phyloP scores from a whole-genome alignment of 2,329 filamentous ascomycete species.

The Diaporthe sp. region DNA sequence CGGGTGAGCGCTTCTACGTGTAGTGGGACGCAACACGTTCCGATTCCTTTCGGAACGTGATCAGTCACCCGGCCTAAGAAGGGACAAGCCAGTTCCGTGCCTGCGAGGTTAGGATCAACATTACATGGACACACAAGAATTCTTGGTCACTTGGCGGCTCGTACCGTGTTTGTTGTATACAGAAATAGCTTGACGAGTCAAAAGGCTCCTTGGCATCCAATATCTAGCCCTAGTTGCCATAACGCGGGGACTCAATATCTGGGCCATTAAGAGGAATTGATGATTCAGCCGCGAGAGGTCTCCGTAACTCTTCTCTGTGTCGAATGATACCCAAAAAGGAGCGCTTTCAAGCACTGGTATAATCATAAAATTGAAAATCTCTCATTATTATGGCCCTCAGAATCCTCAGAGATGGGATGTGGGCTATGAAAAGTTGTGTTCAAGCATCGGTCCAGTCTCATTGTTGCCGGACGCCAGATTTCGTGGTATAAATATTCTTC shows the following conservation, averaged over 20 bases:
- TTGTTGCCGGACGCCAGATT: background rate
- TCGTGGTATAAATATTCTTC: background rate
- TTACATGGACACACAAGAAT: background rate
- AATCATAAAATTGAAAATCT: background rate
- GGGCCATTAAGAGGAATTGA: background rate
- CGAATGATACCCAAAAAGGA: background rate
- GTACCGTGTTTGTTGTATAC: background rate
- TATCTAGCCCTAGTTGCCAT: background rate
- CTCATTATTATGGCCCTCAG: background rate
- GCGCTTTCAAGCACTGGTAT: background rate
- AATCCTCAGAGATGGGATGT: fast-evolving
- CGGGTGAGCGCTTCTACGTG: background rate
- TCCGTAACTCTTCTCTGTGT: background rate
- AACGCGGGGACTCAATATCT: too few species aligned
- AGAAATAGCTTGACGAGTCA: background rate
- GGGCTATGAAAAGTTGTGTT: background rate
- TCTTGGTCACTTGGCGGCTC: background rate
- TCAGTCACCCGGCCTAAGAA: background rate
- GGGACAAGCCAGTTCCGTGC: background rate
- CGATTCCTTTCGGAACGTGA: background rate
- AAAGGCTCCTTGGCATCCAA: background rate
- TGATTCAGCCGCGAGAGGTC: fast-evolving
- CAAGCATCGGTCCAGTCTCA: background rate
- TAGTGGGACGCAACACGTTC: background rate
- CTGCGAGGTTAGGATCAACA: background rate